Evolutionary conservation across 768 basidiomycete genomes (phyloP).

Genomic region (Russula emetica): DNA sequence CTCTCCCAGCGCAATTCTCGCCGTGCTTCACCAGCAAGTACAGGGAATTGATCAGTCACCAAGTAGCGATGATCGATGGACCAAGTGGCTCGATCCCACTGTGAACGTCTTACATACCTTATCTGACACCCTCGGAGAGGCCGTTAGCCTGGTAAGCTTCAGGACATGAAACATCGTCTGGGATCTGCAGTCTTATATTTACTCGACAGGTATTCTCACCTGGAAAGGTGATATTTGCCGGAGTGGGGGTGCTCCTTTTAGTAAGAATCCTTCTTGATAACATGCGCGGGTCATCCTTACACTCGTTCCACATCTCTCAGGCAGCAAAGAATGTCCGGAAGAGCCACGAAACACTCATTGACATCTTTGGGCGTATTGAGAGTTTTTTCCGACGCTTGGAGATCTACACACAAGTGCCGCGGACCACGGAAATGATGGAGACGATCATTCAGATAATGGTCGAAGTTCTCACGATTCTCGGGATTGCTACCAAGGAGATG

Average conservation of each 20-base stretch:
- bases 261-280: background rate
- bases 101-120: background rate
- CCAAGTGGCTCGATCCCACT: background rate
- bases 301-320: background rate
- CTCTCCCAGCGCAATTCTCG: background rate
- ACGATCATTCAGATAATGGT: background rate
- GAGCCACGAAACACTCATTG: background rate
- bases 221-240: background rate
- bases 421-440: background rate
- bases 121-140: background rate
- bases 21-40: background rate
- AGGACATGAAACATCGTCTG: background rate
- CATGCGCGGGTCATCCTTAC: background rate
- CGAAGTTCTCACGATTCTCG: background rate
- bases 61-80: background rate
- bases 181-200: background rate
- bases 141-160: background rate
- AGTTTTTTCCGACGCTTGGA: background rate
- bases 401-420: background rate
- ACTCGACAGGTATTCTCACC: background rate
- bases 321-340: background rate
- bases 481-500: background rate
- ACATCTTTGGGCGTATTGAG: background rate
- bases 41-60: background rate
- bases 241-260: background rate